Evolutionary conservation across 1,284 basidiomycete genomes (phyloP).

Genomic region (Sanguinoderma infundibulare): DNA sequence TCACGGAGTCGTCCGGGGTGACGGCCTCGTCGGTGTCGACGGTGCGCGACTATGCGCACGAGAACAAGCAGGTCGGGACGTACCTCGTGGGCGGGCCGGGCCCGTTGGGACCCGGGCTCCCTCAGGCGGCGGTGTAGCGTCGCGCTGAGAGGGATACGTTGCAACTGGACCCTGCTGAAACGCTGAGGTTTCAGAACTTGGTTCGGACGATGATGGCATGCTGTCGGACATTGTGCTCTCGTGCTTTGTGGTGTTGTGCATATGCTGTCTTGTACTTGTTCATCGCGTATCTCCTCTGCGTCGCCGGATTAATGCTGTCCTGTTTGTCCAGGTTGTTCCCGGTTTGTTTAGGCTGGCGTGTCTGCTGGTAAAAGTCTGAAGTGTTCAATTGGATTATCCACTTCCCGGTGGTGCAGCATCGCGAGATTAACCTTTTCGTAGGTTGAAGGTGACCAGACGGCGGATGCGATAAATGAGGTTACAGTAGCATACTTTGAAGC

Average conservation of each 20-base stretch:
- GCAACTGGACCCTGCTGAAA: neutral
- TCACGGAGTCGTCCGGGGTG: neutral
- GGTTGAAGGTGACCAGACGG: too few relatives aligned
- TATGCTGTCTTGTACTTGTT: neutral
- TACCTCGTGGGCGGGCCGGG: neutral
- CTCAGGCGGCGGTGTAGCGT: neutral
- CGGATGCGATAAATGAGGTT: too few relatives aligned
- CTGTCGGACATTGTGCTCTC: constrained; percentile 1
- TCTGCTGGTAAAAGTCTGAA: too few relatives aligned
- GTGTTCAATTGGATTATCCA: too few relatives aligned
- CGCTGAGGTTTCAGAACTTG: neutral
- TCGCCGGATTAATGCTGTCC: neutral
- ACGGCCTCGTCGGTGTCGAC: neutral
- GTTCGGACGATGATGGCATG: neutral
- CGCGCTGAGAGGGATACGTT: too few relatives aligned
- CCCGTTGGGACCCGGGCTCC: neutral
- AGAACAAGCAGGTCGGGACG: neutral
- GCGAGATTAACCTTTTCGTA: too few relatives aligned
- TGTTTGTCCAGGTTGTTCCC: too few relatives aligned
- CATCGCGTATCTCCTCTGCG: too few relatives aligned
- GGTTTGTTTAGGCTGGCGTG: too few relatives aligned
- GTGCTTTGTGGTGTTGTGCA: neutral
- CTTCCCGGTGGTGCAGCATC: too few relatives aligned
- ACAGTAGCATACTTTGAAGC: too few relatives aligned
- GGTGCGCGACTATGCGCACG: neutral